These are phyloP conservation scores for Plasmodium vivax DNA, from an alignment of 169 alveolate genomes.

Conservation along the genomic window DNA sequence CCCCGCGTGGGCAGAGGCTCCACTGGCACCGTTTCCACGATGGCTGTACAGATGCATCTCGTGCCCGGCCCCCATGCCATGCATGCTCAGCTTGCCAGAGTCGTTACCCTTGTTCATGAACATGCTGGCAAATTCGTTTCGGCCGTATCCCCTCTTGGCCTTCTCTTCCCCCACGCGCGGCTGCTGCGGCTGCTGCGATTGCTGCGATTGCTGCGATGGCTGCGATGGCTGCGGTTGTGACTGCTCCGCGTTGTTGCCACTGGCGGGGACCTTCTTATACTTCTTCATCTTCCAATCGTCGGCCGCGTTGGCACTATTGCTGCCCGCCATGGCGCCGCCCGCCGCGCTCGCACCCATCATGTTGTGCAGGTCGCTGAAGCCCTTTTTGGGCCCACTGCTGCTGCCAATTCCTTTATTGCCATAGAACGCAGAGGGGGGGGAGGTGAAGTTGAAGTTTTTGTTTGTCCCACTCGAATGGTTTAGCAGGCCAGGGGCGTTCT, in stretches of 20 bases:
- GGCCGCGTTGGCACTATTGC: background rate
- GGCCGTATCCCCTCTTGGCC: slow-evolving; percentile 8
- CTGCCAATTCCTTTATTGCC: background rate
- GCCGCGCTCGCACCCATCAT: background rate
- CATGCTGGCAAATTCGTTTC: slow-evolving; percentile 1
- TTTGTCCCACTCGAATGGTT: background rate
- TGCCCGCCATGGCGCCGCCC: background rate
- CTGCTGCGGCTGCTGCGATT: background rate
- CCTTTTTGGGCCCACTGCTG: background rate
- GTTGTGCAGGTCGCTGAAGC: background rate
- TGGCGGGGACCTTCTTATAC: background rate
- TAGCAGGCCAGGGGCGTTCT: background rate
- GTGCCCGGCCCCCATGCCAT: background rate
- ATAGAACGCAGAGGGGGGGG: background rate
- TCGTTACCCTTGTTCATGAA: slow-evolving; percentile 32
- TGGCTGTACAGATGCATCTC: background rate
- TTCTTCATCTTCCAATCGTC: background rate
- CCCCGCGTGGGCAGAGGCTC: background rate
- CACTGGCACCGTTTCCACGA: background rate
- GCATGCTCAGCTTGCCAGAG: background rate
- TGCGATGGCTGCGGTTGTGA: background rate
- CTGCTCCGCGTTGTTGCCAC: background rate
- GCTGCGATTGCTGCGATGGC: background rate
- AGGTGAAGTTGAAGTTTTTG: background rate
- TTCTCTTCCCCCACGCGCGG: slow-evolving; percentile 27